Evolutionary conservation across 768 basidiomycete species (phyloP).

Genomic region (Trichaptum fuscoviolaceum): DNA sequence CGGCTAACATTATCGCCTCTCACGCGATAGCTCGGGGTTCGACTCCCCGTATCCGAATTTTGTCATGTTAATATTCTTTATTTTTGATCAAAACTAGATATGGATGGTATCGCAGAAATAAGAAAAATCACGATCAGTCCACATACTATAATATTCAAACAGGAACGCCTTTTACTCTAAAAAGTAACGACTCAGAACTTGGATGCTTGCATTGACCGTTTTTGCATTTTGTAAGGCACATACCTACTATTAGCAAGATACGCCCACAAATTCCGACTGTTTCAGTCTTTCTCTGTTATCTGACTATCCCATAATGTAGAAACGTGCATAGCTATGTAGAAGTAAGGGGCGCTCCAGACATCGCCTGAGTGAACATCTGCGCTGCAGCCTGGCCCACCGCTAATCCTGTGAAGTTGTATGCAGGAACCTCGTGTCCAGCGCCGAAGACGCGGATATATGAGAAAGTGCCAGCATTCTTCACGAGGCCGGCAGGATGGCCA

Average conservation of each 20-base stretch:
- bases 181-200: too few species aligned
- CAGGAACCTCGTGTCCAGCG: slow-evolving; percentile 44
- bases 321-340: slow-evolving; percentile 3
- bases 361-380: slow-evolving; percentile 41
- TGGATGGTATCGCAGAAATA: too few species aligned
- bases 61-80: not conserved
- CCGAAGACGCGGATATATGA: slow-evolving; percentile 50
- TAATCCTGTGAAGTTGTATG: slow-evolving; percentile 31
- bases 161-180: too few species aligned
- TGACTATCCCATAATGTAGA: not conserved
- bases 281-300: not conserved
- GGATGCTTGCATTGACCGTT: too few species aligned
- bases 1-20: slow-evolving; percentile 65
- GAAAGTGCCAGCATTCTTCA: slow-evolving; percentile 54
- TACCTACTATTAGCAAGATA: too few species aligned
- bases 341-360: slow-evolving; percentile 19
- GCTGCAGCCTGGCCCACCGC: slow-evolving; percentile 37
- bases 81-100: not conserved
- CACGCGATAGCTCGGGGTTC: slow-evolving; percentile 21
- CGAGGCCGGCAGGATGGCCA: slow-evolving; percentile 45
- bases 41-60: slow-evolving; percentile 6
- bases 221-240: too few species aligned
- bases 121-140: too few species aligned
- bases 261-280: not conserved
- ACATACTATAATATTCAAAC: too few species aligned